Evolutionary conservation across 345 rosid genomes (phyloP).

Genomic region (Salix koriyanagi): DNA sequence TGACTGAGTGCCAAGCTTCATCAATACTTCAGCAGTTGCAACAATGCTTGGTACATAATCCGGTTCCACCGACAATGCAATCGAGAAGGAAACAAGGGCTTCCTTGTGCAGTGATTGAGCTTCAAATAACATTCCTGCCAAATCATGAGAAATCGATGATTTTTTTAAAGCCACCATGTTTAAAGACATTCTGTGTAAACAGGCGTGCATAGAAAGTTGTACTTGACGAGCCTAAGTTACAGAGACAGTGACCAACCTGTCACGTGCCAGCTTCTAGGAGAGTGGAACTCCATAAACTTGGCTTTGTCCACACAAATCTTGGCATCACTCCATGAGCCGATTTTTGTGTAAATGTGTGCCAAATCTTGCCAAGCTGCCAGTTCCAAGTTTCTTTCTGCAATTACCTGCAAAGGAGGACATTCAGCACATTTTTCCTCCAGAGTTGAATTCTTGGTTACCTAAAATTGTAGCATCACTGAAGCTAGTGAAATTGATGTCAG

Average conservation of each 20-base stretch:
- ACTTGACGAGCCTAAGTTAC: neutral
- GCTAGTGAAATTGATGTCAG: neutral
- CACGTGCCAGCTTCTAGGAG: constrained; percentile 73
- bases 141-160: neutral
- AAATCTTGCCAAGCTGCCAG: constrained; percentile 80
- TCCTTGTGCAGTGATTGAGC: constrained; percentile 66
- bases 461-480: neutral
- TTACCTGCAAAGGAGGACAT: constrained; percentile 34
- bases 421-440: neutral
- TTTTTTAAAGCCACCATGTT: neutral
- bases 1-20: constrained; percentile 52
- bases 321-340: constrained; percentile 67
- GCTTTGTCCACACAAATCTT: constrained; percentile 70
- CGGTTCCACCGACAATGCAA: constrained; percentile 69
- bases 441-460: neutral
- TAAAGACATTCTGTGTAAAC: neutral
- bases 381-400: constrained; percentile 49
- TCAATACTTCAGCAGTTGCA: constrained; percentile 65
- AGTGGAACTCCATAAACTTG: constrained; percentile 51
- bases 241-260: constrained; percentile 43
- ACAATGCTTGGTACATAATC: constrained; percentile 78
- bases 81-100: constrained; percentile 63
- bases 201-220: neutral
- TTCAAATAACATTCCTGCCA: constrained; percentile 63
- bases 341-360: constrained; percentile 56